Base-by-base conservation (phyloP, 139 green algal species). In the Nannochloris sp. region DNA sequence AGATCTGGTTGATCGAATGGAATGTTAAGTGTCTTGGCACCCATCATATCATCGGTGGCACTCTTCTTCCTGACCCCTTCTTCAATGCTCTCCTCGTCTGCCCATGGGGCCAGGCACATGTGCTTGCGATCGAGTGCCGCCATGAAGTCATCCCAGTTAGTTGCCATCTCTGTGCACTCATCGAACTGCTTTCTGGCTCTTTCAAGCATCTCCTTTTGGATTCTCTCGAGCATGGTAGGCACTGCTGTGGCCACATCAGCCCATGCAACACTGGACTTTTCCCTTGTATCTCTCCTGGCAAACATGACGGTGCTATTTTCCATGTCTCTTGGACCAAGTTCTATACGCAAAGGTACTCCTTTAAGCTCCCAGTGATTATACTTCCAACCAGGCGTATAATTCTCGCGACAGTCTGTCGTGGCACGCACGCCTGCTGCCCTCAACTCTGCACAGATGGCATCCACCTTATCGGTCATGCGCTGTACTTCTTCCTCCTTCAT, bases 321-420 rank as follows among this genome's bases (percentile, higher is more conserved):
- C 76, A 99, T 88, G 77, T 99, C 93, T 62, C 84, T 85, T n/a
- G 86, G 88, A 1, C 93, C 93, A 36, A 99, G 73, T 81, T 98
- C 93, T 40, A 93, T 40, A 23, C 93, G 84, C 6, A 99, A 49
- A 20, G 93, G 93, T 45, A 98, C 81, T 29, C 93, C 93, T 62
- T 91, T 90, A 43, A 98, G 72, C 79, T 99, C 93, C 92, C 92
- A 98, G 81, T 94, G 84, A 79, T 95, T 97, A 84, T 99, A 99
- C 84, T 99, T 99, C 91, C 91, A 95, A 56, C 86, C 83, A 46
- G 93, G 93, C 25, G 90, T 97, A 85, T 98, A 97, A 85, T 97
- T 96, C 36, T 90, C 76, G 25, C 93, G 75, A 16, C 51, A 49
- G 74, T 99, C 93, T 4, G 73, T 80, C 43, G 78, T 86, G 23